Evolutionary conservation across 768 basidiomycete species (phyloP).

Genomic region (Collybia mongolica): DNA sequence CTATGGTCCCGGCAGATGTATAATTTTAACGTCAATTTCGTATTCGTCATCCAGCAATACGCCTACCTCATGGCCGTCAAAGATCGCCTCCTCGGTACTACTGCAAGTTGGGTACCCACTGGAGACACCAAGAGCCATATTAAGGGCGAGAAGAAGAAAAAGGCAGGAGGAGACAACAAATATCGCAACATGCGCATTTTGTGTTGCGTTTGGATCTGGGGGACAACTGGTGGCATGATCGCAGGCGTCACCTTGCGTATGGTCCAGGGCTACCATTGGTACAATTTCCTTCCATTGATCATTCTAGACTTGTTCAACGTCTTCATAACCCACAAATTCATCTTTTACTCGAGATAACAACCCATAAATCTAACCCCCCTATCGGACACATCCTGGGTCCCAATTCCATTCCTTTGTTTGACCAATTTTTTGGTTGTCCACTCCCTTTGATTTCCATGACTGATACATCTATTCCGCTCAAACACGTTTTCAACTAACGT

Average conservation of each 20-base stretch:
- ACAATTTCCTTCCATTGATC: constrained; percentile 20
- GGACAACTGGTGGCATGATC: constrained; percentile 14
- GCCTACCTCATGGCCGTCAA: constrained; percentile 28
- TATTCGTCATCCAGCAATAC: constrained; percentile 25
- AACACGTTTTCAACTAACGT: too few relatives aligned
- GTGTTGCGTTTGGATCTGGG: constrained; percentile 22
- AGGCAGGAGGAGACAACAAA: constrained; percentile 20
- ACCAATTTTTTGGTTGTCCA: too few relatives aligned
- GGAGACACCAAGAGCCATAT: constrained; percentile 22
- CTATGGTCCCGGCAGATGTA: constrained; percentile 25
- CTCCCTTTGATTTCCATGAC: too few relatives aligned
- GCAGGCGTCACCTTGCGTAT: constrained; percentile 18
- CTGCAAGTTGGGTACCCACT: constrained; percentile 25
- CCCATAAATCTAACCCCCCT: too few relatives aligned
- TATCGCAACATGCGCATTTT: constrained; percentile 26
- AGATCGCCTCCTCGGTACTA: constrained; percentile 23
- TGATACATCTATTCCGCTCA: too few relatives aligned
- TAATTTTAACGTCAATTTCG: constrained; percentile 23
- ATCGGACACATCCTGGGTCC: too few relatives aligned
- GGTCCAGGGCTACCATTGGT: constrained; percentile 19
- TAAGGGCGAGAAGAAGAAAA: constrained; percentile 17
- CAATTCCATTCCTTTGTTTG: too few relatives aligned
- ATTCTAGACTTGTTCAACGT: constrained; percentile 17
- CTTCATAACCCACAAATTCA: constrained; percentile 21
- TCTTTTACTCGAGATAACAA: constrained; percentile 8